Conservation (phyloP, 495 filamentous ascomycete species). For the Neurospora africana region DNA sequence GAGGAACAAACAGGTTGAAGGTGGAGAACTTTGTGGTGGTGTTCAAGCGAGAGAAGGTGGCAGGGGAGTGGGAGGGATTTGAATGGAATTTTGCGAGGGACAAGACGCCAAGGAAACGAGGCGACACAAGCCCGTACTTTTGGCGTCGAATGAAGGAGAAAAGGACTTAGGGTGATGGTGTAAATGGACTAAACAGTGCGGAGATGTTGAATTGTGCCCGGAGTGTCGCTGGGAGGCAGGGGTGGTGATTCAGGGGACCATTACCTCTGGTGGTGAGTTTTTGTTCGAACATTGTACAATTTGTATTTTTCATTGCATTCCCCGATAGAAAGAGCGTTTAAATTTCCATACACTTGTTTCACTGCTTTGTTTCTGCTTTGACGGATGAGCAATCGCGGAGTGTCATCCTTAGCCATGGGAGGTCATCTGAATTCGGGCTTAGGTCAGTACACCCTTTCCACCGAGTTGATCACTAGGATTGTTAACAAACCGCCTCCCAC, state of each 20-base stretch:
- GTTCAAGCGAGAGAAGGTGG: not conserved
- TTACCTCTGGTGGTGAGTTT: not conserved
- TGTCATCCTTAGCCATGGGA: not conserved
- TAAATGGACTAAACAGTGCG: not conserved
- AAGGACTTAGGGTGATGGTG: not conserved
- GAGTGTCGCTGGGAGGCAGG: not conserved
- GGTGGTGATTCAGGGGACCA: not conserved
- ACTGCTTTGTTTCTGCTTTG: not conserved
- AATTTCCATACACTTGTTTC: not conserved
- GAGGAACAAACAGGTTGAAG: slow-evolving; percentile 5
- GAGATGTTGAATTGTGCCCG: not conserved
- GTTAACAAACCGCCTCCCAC: not conserved
- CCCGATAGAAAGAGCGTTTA: not conserved
- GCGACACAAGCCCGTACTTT: not conserved
- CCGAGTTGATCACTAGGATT: not conserved
- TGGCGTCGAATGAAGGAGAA: not conserved
- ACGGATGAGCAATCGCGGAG: not conserved
- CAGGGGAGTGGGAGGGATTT: not conserved
- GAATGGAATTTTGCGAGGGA: not conserved
- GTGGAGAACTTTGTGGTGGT: slow-evolving; percentile 1
- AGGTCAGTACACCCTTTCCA: not conserved
- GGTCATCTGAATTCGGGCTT: not conserved
- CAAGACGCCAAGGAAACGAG: not conserved
- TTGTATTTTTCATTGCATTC: not conserved
- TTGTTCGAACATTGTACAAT: not conserved